Evolutionary conservation across 2,329 filamentous ascomycete genomes (phyloP), one percentile per base, ranked within the genome.

Genomic region (Periconia macrospinosa): DNA sequence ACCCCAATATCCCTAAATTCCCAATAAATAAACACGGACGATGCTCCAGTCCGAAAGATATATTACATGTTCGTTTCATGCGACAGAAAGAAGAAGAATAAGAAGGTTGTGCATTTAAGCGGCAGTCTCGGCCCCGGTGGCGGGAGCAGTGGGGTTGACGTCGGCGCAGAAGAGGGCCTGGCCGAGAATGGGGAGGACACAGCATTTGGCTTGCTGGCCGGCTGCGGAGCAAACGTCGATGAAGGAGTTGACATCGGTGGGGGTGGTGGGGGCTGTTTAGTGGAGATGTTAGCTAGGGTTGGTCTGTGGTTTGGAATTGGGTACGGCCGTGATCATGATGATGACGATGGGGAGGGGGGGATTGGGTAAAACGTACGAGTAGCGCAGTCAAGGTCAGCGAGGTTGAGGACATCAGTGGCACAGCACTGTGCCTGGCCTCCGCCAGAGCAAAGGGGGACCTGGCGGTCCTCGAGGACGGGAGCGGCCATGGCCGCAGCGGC

Each of bases 181-280:
- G 46, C 65, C 73, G 47, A 75, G 66, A 60, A 85, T 76, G 8
- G 83, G 83, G 17, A 86, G 59, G 13, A 79, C 68, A 59, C 83
- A 86, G 79, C 83, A 86, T 61, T 81, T 81, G 52, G 82, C 82
- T 55, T 79, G 78, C 72, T 84, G 82, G 48, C 82, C 81, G 6
- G 76, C 74, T 6, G 61, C 74, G 2, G 81, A 49, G 63, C 82
- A 84, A 58, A 78, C 70, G 19, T 71, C 68, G 55, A 74, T 69
- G 70, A 85, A 82, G 53, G 75, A 65, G 19, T 72, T 68, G 48
- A 75, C 72, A 56, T 67, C 64, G 37, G 63, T 62, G 14, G 81
- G 80, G 5, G 60, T 66, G 45, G 53, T 55, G 9, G 61, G 47
- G n/a, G 74, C 74, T 76, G 53, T n/a, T 15, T 11, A 13, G 5